These are phyloP conservation scores for Fusarium pseudocircinatum DNA, from an alignment of 2,329 filamentous ascomycete species.

Conservation along the genomic window DNA sequence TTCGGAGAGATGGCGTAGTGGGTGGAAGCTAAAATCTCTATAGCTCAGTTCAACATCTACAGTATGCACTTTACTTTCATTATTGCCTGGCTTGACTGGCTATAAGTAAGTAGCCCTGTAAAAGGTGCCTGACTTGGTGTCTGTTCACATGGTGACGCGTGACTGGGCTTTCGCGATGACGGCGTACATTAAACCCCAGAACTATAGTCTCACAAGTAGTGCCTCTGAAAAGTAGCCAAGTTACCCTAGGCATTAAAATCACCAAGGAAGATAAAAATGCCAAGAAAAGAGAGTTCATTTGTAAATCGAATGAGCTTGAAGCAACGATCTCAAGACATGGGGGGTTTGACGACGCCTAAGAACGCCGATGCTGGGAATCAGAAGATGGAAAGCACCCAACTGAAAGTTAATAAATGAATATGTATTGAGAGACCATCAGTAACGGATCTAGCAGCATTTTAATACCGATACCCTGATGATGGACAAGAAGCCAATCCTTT, in stretches of 20 bases:
- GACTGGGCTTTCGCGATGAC: not conserved
- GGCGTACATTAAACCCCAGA: not conserved
- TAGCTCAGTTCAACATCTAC: not conserved
- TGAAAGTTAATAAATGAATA: not conserved
- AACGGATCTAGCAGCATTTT: not conserved
- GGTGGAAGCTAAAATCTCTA: too few species aligned
- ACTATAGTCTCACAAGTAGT: not conserved
- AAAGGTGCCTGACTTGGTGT: not conserved
- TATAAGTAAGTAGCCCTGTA: not conserved
- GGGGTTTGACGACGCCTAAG: too few species aligned
- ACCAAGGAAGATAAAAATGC: not conserved
- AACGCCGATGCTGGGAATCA: not conserved
- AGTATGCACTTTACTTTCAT: not conserved
- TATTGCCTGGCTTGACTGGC: not conserved
- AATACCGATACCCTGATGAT: not conserved
- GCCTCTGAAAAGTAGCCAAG: not conserved
- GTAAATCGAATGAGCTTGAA: not conserved
- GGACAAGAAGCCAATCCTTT: not conserved
- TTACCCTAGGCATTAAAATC: too few species aligned
- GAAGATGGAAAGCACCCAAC: accelerated
- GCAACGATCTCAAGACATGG: not conserved
- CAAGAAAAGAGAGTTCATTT: not conserved
- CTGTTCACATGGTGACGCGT: not conserved
- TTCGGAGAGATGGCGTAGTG: too few species aligned
- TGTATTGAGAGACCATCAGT: not conserved